These are phyloP conservation scores for Phytophthora constricta DNA, from an alignment of 352 stramenopile species.

Conservation along the genomic window DNA sequence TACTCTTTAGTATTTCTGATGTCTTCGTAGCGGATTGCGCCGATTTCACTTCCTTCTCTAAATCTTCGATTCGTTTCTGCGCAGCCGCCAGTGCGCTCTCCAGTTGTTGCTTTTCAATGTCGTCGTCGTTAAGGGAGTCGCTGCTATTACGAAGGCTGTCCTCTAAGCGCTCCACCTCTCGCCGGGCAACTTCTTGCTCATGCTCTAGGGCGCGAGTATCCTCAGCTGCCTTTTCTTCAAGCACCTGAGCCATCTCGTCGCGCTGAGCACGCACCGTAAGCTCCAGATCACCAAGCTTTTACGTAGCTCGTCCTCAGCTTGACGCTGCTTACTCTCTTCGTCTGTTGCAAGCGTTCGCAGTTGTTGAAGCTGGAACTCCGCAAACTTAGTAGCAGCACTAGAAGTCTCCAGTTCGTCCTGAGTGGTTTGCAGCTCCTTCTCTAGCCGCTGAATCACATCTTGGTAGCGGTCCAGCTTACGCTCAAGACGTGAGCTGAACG, in stretches of 20 bases:
- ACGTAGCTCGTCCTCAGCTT: conserved; percentile 33
- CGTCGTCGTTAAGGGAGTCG: conserved; percentile 26
- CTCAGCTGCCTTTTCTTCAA: conserved; percentile 39
- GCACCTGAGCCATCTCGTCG: conserved; percentile 27
- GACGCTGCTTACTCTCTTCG: conserved; percentile 50
- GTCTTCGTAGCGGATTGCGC: conserved; percentile 4
- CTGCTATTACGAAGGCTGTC: conserved; percentile 27
- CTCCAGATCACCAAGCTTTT: conserved; percentile 32
- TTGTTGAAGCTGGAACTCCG: conserved; percentile 82
- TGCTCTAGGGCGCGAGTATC: conserved; percentile 33
- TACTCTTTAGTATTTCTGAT: not conserved
- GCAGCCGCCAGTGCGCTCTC: conserved; percentile 37
- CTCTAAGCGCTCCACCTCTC: conserved; percentile 38
- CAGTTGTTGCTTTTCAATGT: conserved; percentile 34
- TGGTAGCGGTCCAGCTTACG: conserved; percentile 77
- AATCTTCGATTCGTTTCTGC: conserved; percentile 48
- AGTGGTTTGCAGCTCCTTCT: conserved; percentile 63
- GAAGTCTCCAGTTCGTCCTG: conserved; percentile 86
- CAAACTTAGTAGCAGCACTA: conserved; percentile 78
- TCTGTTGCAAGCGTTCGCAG: conserved; percentile 60
- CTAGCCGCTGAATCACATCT: conserved; percentile 70
- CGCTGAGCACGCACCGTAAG: conserved; percentile 37
- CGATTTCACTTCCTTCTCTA: conserved; percentile 43
- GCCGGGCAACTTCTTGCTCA: conserved; percentile 32
- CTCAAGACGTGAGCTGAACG: conserved; percentile 64